Evolutionary conservation across 1,139 yeast species (phyloP), one percentile per base, ranked within the genome.

Genomic region (Geotrichum macrosporum): DNA sequence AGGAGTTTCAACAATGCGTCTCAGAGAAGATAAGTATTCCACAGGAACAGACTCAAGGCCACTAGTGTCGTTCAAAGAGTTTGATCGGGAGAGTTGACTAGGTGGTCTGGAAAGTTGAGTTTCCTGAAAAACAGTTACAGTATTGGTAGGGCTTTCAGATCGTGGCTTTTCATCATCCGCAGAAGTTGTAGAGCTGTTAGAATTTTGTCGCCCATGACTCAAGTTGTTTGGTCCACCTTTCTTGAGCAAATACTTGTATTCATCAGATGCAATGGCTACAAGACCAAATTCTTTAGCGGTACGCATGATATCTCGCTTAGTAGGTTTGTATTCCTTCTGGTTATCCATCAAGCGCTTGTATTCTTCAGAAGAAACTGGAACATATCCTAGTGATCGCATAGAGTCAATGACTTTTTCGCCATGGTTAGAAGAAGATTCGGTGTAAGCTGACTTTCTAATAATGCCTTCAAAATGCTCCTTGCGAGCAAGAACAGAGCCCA

Each of bases 221-320:
- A n/a, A n/a, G n/a, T n/a, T n/a, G n/a, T n/a, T n/a, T n/a, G 43
- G 47, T 18, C 50, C 56, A 8, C 52, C 53, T 21, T 53, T 51
- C 31, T 59, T 57, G 29, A 62, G 48, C 15, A 64, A 51, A 3
- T 54, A 49, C 26, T 62, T 57, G 52, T 67, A 67, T 35, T 70
- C 74, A 0, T 64, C 68, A 8, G 58, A 47, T 3, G 69, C 56
- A 37, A 74, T 51, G 1, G 71, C 67, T 10, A 67, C 65, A 43
- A 67, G 58, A 5, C 75, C 77, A 46, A 64, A 57, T 8, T 64
- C 63, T 48, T 64, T 63, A 8, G 73, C 73, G n/a, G 64, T 60
- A 26, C 66, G 58, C 15, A 64, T 53, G 33, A 68, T 57, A 32
- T 69, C 72, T 5, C 66, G 62, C 48, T 59, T 61, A 4, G 69